Evolutionary conservation across 148 eudicot species (phyloP), one percentile per base, ranked within the genome.

Genomic region (Rhododendron griersonianum): DNA sequence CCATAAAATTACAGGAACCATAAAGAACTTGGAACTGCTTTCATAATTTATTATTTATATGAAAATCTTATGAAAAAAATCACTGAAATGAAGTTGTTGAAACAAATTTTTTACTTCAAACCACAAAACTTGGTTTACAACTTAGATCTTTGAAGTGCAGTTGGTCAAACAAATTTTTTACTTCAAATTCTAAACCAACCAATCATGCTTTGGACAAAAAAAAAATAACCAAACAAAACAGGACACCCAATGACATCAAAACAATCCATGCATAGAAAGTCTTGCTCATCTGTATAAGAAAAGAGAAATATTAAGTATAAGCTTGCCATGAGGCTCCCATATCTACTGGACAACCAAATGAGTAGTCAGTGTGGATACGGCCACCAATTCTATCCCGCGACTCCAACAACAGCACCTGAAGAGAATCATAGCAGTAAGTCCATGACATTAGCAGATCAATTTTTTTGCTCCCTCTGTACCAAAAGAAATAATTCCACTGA

Each of bases 261-360:
- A 37, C 28, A 74, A 39, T 59, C 76, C 55, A 1, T 16, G 44
- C 15, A 47, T 7, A 21, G 75, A 83, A 81, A 75, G 47, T 39
- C 53, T 55, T 67, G 45, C 71, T 53, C 77, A 44, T 87, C 47
- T 44, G 77, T 86, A 51, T 81, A 53, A 41, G 59, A 7, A 55
- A 84, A 55, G 23, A n/a, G 4, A 82, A 80, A 37, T 63, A 63
- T 39, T 28, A 83, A 87, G 59, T 28, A 84, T 63, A 15, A 86
- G 89, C 92, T 88, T 87, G 63, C 99, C 99, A 98, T 88, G 99
- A 98, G 59, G 99, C 99, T 86, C 99, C 99, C 99, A 98, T 98
- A 86, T 98, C 99, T 37, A 98, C 93, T 11, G 99, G 98, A 88
- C 96, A 98, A 73, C 99, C 99, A 87, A 98, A 95, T 80, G 99